Conservation (phyloP, 164 flowering plant species). For the Tinospora cordifolia region DNA sequence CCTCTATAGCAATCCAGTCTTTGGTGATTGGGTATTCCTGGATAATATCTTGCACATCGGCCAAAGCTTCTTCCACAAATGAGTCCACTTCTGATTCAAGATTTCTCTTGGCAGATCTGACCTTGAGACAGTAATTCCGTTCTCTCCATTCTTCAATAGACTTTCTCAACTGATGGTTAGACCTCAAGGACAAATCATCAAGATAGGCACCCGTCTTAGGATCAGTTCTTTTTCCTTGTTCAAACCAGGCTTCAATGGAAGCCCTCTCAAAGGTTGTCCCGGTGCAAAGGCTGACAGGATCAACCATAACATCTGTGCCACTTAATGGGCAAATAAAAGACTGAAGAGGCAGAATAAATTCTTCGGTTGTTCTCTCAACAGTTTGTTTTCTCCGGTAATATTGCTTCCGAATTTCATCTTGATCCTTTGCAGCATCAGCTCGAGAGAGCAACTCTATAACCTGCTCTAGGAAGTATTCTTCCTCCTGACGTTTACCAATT, state of each 20-base stretch:
- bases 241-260: slow-evolving; percentile 49
- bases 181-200: slow-evolving; percentile 41
- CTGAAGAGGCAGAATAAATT: slow-evolving; percentile 39
- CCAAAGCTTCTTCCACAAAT: slow-evolving; percentile 38
- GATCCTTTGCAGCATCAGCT: slow-evolving; percentile 69
- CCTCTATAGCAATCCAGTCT: slow-evolving; percentile 64
- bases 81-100: slow-evolving; percentile 30
- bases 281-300: slow-evolving; percentile 70
- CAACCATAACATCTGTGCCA: slow-evolving; percentile 41
- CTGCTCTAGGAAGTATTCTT: slow-evolving; percentile 53
- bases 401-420: slow-evolving; percentile 39
- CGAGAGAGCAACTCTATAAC: slow-evolving; percentile 57
- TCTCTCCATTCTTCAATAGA: slow-evolving; percentile 77
- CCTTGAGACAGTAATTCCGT: slow-evolving; percentile 55
- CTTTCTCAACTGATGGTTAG: slow-evolving; percentile 53
- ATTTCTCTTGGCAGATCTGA: slow-evolving; percentile 42
- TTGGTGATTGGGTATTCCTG: slow-evolving; percentile 51
- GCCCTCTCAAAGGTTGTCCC: slow-evolving; percentile 62
- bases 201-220: slow-evolving; percentile 50
- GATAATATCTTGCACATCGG: slow-evolving; percentile 42
- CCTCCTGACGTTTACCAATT: slow-evolving; percentile 45
- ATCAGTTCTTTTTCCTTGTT: slow-evolving; percentile 41
- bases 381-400: slow-evolving; percentile 38
- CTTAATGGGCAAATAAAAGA: slow-evolving; percentile 49
- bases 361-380: slow-evolving; percentile 33